phyloP scores from a whole-genome alignment of 139 green algal genomes.

The Chlamydomonas eustigma region DNA sequence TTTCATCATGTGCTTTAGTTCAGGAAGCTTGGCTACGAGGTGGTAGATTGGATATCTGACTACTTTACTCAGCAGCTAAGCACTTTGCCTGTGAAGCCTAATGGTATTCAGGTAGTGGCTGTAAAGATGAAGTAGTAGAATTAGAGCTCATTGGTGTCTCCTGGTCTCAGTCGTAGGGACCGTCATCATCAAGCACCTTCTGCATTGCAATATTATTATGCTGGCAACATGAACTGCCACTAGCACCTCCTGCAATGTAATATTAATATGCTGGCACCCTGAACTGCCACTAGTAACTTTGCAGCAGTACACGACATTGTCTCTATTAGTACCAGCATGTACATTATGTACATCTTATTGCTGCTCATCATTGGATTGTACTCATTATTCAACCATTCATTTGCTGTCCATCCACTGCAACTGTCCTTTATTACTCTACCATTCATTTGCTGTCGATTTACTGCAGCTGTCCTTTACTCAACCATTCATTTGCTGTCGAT shows the following conservation, averaged over 20 bases:
- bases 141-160: not conserved
- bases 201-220: not conserved
- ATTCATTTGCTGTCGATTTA: too few relatives aligned
- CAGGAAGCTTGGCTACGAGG: constrained; percentile 44
- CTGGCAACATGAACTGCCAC: not conserved
- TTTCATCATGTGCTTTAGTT: constrained; percentile 41
- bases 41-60: constrained; percentile 67
- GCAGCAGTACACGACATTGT: too few relatives aligned
- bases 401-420: too few relatives aligned
- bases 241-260: not conserved
- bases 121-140: not conserved
- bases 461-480: too few relatives aligned
- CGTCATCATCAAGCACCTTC: not conserved
- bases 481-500: too few relatives aligned
- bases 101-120: not conserved
- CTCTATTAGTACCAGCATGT: too few relatives aligned
- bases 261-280: not conserved
- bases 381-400: too few relatives aligned
- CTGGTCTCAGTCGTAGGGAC: too few relatives aligned
- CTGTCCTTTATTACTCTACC: too few relatives aligned
- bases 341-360: too few relatives aligned
- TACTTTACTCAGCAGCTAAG: constrained; percentile 29
- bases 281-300: not conserved
- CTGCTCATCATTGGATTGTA: too few relatives aligned
- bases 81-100: not conserved